Evolutionary conservation across 1,284 basidiomycete genomes (phyloP).

Genomic region (Ganoderma boninense): DNA sequence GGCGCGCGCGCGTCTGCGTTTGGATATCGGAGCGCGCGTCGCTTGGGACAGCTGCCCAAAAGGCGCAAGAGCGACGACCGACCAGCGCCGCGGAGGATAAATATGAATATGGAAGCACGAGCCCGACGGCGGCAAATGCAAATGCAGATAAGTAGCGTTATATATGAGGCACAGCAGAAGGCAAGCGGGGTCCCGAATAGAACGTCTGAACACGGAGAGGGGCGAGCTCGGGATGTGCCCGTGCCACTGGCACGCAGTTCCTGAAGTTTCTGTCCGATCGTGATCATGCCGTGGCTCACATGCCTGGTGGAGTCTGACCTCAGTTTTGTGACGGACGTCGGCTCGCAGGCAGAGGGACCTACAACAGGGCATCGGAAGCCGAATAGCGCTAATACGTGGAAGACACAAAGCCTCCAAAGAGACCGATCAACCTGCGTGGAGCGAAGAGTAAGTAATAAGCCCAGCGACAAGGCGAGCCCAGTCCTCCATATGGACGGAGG

Average conservation of each 20-base stretch:
- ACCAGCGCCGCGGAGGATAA: neutral
- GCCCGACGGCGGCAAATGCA: neutral
- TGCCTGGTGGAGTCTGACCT: neutral
- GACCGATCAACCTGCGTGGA: neutral
- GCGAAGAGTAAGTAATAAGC: neutral
- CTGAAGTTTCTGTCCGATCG: neutral
- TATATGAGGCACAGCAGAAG: slow-evolving; percentile 2
- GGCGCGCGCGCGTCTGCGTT: neutral
- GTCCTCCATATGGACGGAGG: neutral
- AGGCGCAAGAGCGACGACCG: neutral
- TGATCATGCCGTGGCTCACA: no score
- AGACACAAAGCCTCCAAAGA: neutral
- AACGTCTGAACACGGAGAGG: neutral
- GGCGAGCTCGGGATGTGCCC: neutral
- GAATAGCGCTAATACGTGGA: neutral
- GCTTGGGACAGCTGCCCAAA: neutral
- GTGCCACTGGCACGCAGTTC: neutral
- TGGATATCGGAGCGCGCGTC: neutral
- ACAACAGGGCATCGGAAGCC: neutral
- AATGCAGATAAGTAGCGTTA: no score
- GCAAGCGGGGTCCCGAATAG: neutral
- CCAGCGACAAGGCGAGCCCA: neutral
- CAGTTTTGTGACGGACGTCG: neutral
- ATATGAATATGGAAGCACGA: neutral
- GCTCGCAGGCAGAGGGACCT: neutral